Conservation (phyloP, 2,329 filamentous ascomycete genomes). For the Sarocladium oryzae region DNA sequence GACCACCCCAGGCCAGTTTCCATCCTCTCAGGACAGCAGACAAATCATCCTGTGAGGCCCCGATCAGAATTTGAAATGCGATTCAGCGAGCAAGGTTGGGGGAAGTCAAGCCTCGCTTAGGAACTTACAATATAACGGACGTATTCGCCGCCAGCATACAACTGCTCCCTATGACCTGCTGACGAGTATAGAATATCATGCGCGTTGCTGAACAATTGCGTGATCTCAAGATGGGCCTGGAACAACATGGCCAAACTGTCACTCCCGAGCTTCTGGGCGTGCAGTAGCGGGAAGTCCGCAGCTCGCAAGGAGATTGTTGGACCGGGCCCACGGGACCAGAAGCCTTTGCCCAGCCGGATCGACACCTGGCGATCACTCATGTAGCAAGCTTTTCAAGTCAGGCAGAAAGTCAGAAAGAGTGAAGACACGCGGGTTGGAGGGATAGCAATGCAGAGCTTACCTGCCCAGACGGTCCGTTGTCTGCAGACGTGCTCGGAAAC, state of each 20-base stretch:
- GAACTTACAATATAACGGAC: conserved; percentile 57
- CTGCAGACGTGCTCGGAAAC: conserved; percentile 54
- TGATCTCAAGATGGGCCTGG: conserved; percentile 64
- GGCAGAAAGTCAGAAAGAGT: no score
- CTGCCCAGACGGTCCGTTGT: conserved; percentile 62
- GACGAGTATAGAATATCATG: conserved; percentile 70
- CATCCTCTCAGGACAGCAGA: conserved; percentile 61
- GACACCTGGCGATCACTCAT: conserved; percentile 63
- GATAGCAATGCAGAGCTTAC: no score
- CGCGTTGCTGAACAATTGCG: conserved; percentile 66
- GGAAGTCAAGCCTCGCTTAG: neutral
- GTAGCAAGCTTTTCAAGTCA: conserved; percentile 54
- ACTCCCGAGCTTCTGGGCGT: conserved; percentile 49
- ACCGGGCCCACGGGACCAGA: conserved; percentile 67
- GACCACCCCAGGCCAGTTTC: conserved; percentile 63
- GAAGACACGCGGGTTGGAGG: no score
- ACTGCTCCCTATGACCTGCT: conserved; percentile 60
- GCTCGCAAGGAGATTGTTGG: conserved; percentile 58
- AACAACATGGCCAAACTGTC: conserved; percentile 65
- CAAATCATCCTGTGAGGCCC: conserved; percentile 52
- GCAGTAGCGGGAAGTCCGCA: conserved; percentile 61
- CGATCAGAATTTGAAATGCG: neutral
- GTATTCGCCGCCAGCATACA: conserved; percentile 65
- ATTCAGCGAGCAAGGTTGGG: neutral
- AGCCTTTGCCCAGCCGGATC: conserved; percentile 64